Conservation (phyloP, 1,139 yeast species). For the Saccharomyces hybrid region DNA sequence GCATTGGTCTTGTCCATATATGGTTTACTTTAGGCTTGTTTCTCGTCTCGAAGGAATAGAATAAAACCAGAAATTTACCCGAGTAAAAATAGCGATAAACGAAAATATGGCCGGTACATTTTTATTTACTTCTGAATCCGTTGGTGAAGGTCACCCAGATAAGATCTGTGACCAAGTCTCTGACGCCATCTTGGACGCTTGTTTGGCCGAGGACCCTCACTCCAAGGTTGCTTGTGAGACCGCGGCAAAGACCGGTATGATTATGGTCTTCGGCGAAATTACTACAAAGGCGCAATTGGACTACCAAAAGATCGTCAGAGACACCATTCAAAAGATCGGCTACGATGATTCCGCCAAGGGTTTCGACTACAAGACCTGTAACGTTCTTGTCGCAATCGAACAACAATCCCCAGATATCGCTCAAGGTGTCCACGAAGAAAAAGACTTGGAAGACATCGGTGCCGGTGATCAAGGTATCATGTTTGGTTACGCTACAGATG, state of each 20-base stretch:
- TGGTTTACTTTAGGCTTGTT: too few species aligned
- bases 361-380: constrained; percentile 96
- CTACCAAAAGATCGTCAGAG: constrained; percentile 93
- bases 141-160: constrained; percentile 98
- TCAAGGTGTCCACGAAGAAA: constrained; percentile 94
- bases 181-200: constrained; percentile 94
- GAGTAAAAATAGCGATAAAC: too few species aligned
- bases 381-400: constrained; percentile 95
- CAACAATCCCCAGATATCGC: constrained; percentile 98
- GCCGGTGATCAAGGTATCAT: constrained; percentile 99
- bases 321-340: constrained; percentile 95
- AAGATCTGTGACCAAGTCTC: constrained; percentile 98
- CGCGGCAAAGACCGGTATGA: constrained; percentile 98
- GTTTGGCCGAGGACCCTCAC: constrained; percentile 86
- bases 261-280: constrained; percentile 97
- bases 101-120: constrained; percentile 32
- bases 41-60: too few species aligned
- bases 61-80: too few species aligned
- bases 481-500: constrained; percentile 98
- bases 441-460: constrained; percentile 92
- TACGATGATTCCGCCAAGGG: constrained; percentile 93
- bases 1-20: too few species aligned
- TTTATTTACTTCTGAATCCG: constrained; percentile 89
- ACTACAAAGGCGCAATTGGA: constrained; percentile 92
- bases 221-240: too few species aligned